phyloP scores from a whole-genome alignment of 2,329 filamentous ascomycete genomes.

The Cladosporium oxysporum region DNA sequence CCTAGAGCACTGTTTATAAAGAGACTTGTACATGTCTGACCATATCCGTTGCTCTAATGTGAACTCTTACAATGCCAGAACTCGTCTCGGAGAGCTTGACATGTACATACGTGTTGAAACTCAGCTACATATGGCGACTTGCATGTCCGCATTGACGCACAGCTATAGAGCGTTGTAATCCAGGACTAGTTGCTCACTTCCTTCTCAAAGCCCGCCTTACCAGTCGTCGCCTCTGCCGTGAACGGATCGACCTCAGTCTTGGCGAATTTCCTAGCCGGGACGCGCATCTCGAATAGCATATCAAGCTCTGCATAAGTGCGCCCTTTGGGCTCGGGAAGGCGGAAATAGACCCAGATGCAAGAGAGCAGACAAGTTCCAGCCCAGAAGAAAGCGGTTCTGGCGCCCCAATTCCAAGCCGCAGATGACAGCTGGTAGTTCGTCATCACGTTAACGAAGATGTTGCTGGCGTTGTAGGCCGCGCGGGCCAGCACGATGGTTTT shows the following conservation, averaged over 20 bases:
- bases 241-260: constrained; percentile 16
- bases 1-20: not conserved
- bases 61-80: too few species aligned
- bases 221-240: constrained; percentile 11
- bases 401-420: constrained; percentile 16
- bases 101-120: not conserved
- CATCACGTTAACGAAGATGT: constrained; percentile 18
- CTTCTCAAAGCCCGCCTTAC: not conserved
- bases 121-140: not conserved
- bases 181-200: not conserved
- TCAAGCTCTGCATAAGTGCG: constrained; percentile 58
- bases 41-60: not conserved
- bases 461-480: constrained; percentile 53
- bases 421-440: constrained; percentile 16
- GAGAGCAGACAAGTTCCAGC: constrained; percentile 39
- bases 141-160: not conserved
- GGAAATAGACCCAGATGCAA: constrained; percentile 47
- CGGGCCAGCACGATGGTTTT: constrained; percentile 88
- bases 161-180: not conserved
- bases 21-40: not conserved
- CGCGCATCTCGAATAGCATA: constrained; percentile 51
- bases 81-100: not conserved
- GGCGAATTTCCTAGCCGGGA: constrained; percentile 47
- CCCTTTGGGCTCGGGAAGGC: constrained; percentile 56
- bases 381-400: constrained; percentile 38